Evolutionary conservation across 768 basidiomycete species (phyloP).

Genomic region (Bullera alba): DNA sequence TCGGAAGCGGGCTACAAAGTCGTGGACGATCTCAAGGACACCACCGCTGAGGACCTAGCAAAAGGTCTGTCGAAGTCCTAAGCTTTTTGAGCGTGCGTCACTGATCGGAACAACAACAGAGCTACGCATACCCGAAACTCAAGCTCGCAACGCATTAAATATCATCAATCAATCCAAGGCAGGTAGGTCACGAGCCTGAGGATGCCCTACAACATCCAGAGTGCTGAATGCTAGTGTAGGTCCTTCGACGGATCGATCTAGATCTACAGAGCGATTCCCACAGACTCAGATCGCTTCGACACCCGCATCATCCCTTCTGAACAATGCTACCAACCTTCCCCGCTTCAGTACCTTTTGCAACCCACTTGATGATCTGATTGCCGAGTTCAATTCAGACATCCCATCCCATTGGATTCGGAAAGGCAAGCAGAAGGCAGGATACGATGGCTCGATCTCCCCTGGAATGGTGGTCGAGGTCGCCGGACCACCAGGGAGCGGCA

Average conservation of each 20-base stretch:
- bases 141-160: too few species aligned
- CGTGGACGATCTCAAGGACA: constrained; percentile 14
- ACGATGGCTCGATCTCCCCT: constrained; percentile 20
- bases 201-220: too few species aligned
- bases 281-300: neutral
- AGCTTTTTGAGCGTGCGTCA: neutral
- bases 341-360: constrained; percentile 26
- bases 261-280: too few species aligned
- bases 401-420: neutral
- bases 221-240: too few species aligned
- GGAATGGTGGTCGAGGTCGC: constrained; percentile 39
- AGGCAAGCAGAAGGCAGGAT: neutral
- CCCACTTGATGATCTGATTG: constrained; percentile 32
- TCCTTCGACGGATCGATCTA: too few species aligned
- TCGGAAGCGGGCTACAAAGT: constrained; percentile 31
- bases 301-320: constrained; percentile 10
- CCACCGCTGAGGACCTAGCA: constrained; percentile 21
- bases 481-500: constrained; percentile 42
- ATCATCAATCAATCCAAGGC: too few species aligned
- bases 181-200: too few species aligned
- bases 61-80: constrained; percentile 17
- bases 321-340: constrained; percentile 1
- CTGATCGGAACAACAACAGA: constrained; percentile 20
- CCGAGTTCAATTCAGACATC: neutral
- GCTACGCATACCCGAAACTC: too few species aligned